These are phyloP conservation scores for Hericium rajendrae DNA, from an alignment of 768 basidiomycete species.

Conservation along the genomic window DNA sequence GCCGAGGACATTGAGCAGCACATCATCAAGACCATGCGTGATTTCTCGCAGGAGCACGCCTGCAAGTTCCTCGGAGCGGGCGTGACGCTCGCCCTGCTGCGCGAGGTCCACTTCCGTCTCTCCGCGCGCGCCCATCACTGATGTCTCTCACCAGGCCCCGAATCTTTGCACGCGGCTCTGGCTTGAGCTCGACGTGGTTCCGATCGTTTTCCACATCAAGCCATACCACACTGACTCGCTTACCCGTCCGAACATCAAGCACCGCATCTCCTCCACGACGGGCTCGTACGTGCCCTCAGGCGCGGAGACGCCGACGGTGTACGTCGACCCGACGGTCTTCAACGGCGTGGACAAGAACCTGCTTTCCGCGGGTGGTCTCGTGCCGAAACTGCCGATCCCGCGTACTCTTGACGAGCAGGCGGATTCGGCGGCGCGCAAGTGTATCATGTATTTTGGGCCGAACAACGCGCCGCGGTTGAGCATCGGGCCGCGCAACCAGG, in stretches of 20 bases:
- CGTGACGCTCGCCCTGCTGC: slow-evolving; percentile 59
- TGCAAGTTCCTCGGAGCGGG: slow-evolving; percentile 85
- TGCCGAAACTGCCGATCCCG: slow-evolving; percentile 56
- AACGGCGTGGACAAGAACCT: slow-evolving; percentile 22
- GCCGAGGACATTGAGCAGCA: slow-evolving; percentile 52
- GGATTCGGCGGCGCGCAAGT: slow-evolving; percentile 80
- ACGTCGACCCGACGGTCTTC: slow-evolving; percentile 47
- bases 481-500: slow-evolving; percentile 80
- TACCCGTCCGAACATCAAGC: slow-evolving; percentile 73
- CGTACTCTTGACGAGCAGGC: slow-evolving; percentile 79
- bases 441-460: slow-evolving; percentile 75
- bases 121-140: slow-evolving; percentile 6
- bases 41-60: slow-evolving; percentile 66
- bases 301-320: slow-evolving; percentile 65
- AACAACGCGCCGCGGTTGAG: slow-evolving; percentile 74
- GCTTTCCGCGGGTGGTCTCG: slow-evolving; percentile 35
- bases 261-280: slow-evolving; percentile 72
- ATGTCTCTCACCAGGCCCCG: slow-evolving; percentile 39
- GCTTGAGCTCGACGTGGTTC: slow-evolving; percentile 76
- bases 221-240: slow-evolving; percentile 70
- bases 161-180: slow-evolving; percentile 82
- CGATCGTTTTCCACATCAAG: slow-evolving; percentile 81
- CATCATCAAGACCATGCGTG: slow-evolving; percentile 54
- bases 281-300: slow-evolving; percentile 74
- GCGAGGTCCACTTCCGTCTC: slow-evolving; percentile 39